phyloP scores from a whole-genome alignment of 2,329 filamentous ascomycete genomes.

The Podosphaera xanthii region DNA sequence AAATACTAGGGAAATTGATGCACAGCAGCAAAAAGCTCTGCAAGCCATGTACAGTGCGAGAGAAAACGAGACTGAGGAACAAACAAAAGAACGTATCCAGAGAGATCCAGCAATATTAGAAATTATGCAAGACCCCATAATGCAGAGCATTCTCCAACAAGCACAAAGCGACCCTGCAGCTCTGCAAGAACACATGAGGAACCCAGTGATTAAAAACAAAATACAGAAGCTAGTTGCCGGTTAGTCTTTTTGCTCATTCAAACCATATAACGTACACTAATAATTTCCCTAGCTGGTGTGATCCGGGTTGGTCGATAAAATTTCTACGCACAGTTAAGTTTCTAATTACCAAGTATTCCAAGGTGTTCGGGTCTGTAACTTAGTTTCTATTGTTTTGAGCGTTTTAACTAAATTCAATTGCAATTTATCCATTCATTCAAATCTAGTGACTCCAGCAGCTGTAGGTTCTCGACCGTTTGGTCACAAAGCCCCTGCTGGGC shows the following conservation, averaged over 20 bases:
- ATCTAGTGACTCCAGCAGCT: too few species aligned
- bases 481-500: too few species aligned
- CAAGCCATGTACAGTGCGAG: conserved; percentile 73
- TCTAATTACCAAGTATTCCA: neutral
- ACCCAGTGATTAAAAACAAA: conserved; percentile 62
- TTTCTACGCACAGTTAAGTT: neutral
- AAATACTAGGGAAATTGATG: conserved; percentile 77
- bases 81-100: conserved; percentile 79
- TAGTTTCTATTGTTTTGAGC: neutral
- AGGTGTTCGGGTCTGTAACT: neutral
- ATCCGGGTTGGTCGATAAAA: conserved; percentile 44
- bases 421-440: too few species aligned
- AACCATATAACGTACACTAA: neutral
- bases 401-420: neutral
- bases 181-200: conserved; percentile 92
- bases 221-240: conserved; percentile 33
- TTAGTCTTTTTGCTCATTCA: neutral
- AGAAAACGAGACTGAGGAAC: conserved; percentile 86
- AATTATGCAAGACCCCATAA: conserved; percentile 87
- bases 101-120: conserved; percentile 83
- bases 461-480: too few species aligned
- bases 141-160: conserved; percentile 94
- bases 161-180: conserved; percentile 83
- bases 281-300: conserved; percentile 58
- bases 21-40: conserved; percentile 82